phyloP scores from a whole-genome alignment of 2,329 filamentous ascomycete species.

The Cercospora beticola region DNA sequence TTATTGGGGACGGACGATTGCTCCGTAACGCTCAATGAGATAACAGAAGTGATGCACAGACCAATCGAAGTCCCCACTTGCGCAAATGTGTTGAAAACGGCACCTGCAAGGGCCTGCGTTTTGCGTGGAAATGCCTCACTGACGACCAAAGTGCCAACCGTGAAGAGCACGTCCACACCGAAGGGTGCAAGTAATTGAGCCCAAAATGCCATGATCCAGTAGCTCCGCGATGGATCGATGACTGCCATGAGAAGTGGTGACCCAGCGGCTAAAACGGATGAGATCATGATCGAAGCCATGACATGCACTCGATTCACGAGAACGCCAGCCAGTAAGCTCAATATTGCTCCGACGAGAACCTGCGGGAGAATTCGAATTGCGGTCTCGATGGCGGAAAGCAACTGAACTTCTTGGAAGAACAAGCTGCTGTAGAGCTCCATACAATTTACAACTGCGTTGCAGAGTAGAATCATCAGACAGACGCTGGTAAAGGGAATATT shows the following conservation, averaged over 20 bases:
- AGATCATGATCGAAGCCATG: slow-evolving; percentile 17
- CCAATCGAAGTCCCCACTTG: slow-evolving; percentile 46
- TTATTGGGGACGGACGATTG: slow-evolving; percentile 31
- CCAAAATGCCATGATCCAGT: slow-evolving; percentile 43
- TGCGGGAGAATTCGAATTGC: slow-evolving; percentile 49
- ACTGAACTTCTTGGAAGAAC: slow-evolving; percentile 31
- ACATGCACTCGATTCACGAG: slow-evolving; percentile 26
- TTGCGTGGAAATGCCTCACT: slow-evolving; percentile 42
- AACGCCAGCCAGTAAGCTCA: slow-evolving; percentile 33
- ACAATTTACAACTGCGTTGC: slow-evolving; percentile 42
- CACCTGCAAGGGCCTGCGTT: slow-evolving; percentile 47
- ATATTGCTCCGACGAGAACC: slow-evolving; percentile 47
- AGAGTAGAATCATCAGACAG: slow-evolving; percentile 48
- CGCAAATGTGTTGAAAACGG: slow-evolving; percentile 48
- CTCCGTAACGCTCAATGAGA: slow-evolving; percentile 34
- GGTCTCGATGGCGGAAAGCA: slow-evolving; percentile 21
- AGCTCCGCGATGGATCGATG: slow-evolving; percentile 48
- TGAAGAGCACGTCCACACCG: slow-evolving; percentile 40
- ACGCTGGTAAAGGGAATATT: slow-evolving; percentile 57
- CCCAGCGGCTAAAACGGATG: slow-evolving; percentile 27
- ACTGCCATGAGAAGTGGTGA: slow-evolving; percentile 51
- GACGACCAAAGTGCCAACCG: slow-evolving; percentile 46
- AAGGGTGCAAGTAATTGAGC: slow-evolving; percentile 23
- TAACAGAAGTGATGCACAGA: slow-evolving; percentile 42
- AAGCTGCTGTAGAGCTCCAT: slow-evolving; percentile 31